Conservation (phyloP, 768 basidiomycete species). For the Russula abietina region DNA sequence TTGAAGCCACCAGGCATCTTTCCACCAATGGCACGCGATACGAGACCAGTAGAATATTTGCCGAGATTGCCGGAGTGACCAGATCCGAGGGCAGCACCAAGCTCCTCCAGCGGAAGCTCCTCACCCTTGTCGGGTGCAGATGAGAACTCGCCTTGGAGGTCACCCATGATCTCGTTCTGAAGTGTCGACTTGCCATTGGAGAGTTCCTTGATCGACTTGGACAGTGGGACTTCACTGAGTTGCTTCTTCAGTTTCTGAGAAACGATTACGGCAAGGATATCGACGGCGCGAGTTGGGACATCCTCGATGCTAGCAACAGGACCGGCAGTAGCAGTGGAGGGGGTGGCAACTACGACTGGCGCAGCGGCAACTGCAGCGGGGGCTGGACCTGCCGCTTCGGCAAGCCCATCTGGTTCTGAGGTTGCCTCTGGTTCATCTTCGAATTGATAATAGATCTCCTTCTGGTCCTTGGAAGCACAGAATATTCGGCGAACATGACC, state of each 20-base stretch:
- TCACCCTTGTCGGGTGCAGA: slow-evolving; percentile 98
- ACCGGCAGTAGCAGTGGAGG: slow-evolving; percentile 37
- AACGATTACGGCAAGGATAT: slow-evolving; percentile 81
- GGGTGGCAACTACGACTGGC: slow-evolving; percentile 35
- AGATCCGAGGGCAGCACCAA: slow-evolving; percentile 74
- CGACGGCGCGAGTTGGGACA: slow-evolving; percentile 83
- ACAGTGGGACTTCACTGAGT: slow-evolving; percentile 78
- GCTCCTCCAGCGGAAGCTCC: slow-evolving; percentile 92
- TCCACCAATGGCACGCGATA: slow-evolving; percentile 85
- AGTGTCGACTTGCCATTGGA: slow-evolving; percentile 98
- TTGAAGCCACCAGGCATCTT: slow-evolving; percentile 99
- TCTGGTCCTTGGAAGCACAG: slow-evolving; percentile 91
- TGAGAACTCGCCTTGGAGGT: slow-evolving; percentile 90
- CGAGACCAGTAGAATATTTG: slow-evolving; percentile 86
- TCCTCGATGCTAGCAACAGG: slow-evolving; percentile 71
- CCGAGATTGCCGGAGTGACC: slow-evolving; percentile 86
- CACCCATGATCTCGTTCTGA: slow-evolving; percentile 97
- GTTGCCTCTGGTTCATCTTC: slow-evolving; percentile 64
- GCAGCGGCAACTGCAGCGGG: slow-evolving; percentile 32
- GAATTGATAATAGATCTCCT: slow-evolving; percentile 97
- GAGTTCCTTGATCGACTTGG: slow-evolving; percentile 96
- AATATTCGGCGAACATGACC: slow-evolving; percentile 74
- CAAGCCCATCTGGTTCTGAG: slow-evolving; percentile 33
- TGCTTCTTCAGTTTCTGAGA: slow-evolving; percentile 99
- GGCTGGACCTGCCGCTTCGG: slow-evolving; percentile 31